Evolutionary conservation across 495 filamentous ascomycete species (phyloP), one percentile per base, ranked within the genome.

Genomic region (Tuber borchii): DNA sequence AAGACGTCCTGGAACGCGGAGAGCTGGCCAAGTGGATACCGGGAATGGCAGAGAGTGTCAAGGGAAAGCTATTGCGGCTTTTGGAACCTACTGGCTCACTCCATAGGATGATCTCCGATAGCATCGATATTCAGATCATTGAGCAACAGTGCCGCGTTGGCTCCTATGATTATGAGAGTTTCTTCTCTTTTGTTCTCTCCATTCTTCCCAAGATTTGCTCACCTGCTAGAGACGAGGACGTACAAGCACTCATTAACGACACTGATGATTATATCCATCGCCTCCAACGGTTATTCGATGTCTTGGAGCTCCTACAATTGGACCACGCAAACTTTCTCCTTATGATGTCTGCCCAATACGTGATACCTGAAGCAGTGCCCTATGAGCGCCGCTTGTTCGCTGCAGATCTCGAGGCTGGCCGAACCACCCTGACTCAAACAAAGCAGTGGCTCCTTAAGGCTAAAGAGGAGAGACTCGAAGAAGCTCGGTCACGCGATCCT

Each of bases 301-400:
- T 96, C 51, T 93, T 97, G 72, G 93, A 99, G 81, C 87, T 94
- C 71, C 89, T 99, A 79, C 91, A 93, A n/a, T 88, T 97, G 73
- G 95, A 99, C 82, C 94, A 97, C 80, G 92, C 94, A 12, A 99
- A 99, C 83, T 98, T 95, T 80, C 89, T 97, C 84, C 87, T 99
- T 17, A 91, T 91, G 81, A 86, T 92, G 45, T 90, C 91, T 0
- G 93, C 93, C 0, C 93, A 93, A 2, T 88, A 89, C 46, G 89
- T 99, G 42, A 90, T 97, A 70, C 88, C 93, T 76, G 90, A 97
- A 77, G 92, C 92, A 5, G 85, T 90, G 0, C 88, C 89, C 0
- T 97, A 98, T 83, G 95, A 99, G 83, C 87, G 91, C 43, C 88
- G 90, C 73, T 87, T 87, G 20, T 98, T 99, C 76, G 87, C 90